Evolutionary conservation across 805 yeast species (phyloP), one percentile per base, ranked within the genome.

Genomic region (Kazachstania psychrophila): DNA sequence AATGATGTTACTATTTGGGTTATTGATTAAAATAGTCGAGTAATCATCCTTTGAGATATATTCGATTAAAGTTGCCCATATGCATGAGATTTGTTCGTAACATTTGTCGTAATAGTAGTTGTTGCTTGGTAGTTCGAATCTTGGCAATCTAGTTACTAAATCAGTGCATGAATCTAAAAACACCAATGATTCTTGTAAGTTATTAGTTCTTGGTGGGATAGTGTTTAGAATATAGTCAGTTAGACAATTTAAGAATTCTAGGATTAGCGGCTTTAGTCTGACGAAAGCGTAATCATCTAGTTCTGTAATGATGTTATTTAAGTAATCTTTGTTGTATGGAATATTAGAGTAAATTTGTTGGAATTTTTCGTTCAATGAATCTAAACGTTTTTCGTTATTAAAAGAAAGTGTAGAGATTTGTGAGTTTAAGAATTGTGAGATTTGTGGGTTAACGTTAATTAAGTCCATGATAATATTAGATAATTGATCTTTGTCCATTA

Each of bases 61-160:
- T 33, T 52, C 50, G 26, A 56, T 49, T 14, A 54, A 49, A 15
- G 56, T 48, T 31, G 51, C 48, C 61, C 61, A 58, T 15, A 57
- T 46, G 31, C 44, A 51, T 18, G 61, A 51, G 16, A 60, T 26
- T 41, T 60, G 62, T 38, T 60, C 63, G 34, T 56, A 40, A 37
- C 62, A 54, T 42, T 55, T 56, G 39, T 58, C 60, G 34, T 56
- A 57, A 39, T 58, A 60, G 40, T 60, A 60, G 37, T 60, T 60
- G 40, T 60, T 58, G 39, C 56, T 49, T 32, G 57, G 54, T 16
- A 58, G 42, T 23, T 48, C 45, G 37, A 60, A 58, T 19, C 56
- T 46, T 17, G 64, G 64, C 27, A 58, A 39, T 24, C 42, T 48
- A 14, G 45, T 31, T n/a, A 56, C 45, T 41, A 56, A 42, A 26